Base-by-base conservation (phyloP, 371 early-diverging fungal species). In the Mortierella sp. region DNA sequence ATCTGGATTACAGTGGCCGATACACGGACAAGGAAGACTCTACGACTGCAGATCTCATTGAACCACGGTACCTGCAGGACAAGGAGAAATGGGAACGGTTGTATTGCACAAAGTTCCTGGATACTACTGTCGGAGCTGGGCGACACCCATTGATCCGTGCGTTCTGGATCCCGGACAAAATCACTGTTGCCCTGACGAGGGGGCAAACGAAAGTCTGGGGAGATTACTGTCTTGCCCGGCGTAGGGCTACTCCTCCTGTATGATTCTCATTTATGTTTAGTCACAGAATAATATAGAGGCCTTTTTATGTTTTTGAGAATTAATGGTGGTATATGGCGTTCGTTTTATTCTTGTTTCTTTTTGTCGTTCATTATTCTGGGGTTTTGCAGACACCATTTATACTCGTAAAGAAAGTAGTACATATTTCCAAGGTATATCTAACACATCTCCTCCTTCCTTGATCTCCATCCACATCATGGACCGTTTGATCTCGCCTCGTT, bases 151-250 rank as follows among this genome's bases (percentile, higher is more conserved):
- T 82, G 86, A 79, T 85, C 21, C 71, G 86, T 3, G 86, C 86
- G 24, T 85, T 85, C 54, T 85, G 86, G 86, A 76, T 85, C 27
- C 86, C 86, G 2, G 72, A 78, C 68, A 81, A 81, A 46, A 27
- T 85, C 27, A 74, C 72, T 4, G 60, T 81, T 16, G 86, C 86
- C 6, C 43, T 85, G 75, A 85, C 81, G n/a, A 68, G 86, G 56
- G 86, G 86, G 1, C 77, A 85, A 70, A 60, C 74, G 18, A 85
- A 85, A 48, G 79, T 77, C 10, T 85, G 86, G 86, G 86, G 86
- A 12, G 86, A 85, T 43, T 85, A 85, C 38, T 85, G 86, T 72
- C 71, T 85, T n/a, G 86, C 86, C 2, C 73, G 86, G 35, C 81
- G 86, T 21, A 84, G 78, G 48, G 68, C 83, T 68, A 24, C 55